A percentile compares a stretch with the other conserved stretches of the same genome.
Evolutionary conservation across 108 stramenopile species (phyloP).

Genomic region (Aurantiochytrium sp.): DNA sequence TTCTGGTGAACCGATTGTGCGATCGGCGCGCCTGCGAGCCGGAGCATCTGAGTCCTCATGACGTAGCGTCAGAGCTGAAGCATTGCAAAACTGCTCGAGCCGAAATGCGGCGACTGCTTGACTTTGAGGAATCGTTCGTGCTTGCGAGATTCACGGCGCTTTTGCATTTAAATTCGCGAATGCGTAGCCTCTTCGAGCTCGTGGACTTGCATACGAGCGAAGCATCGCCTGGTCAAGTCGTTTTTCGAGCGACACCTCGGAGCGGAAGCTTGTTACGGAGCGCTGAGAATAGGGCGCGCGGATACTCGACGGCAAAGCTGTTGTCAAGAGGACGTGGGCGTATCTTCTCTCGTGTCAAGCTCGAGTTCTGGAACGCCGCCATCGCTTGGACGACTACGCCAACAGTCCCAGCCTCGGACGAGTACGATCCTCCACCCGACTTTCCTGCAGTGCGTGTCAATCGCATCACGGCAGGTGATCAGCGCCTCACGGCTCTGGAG

Average conservation of each 20-base stretch:
- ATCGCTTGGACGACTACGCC: slow-evolving; percentile 32
- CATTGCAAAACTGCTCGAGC: not conserved
- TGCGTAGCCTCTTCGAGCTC: not conserved
- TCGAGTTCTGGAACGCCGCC: not conserved
- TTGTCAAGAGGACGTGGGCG: not conserved
- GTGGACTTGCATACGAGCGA: not conserved
- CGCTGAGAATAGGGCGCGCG: not conserved
- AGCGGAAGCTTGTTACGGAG: not conserved
- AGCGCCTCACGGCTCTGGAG: not conserved
- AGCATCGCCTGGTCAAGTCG: not conserved
- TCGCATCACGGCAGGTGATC: slow-evolving; percentile 21
- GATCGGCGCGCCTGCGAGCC: slow-evolving; percentile 11
- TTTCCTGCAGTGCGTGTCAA: slow-evolving; percentile 30
- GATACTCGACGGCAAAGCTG: not conserved
- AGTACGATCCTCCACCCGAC: slow-evolving; percentile 36
- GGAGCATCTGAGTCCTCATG: not conserved
- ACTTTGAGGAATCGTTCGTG: not conserved
- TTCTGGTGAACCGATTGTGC: not conserved
- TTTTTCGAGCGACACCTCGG: not conserved
- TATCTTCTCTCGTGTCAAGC: slow-evolving; percentile 25
- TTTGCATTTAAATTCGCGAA: not conserved
- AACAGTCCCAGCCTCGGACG: slow-evolving; percentile 35
- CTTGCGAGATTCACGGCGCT: not conserved
- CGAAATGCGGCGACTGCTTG: not conserved
- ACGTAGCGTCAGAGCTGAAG: not conserved